Conservation (phyloP, 148 eudicot species). For the Vaccinium macrocarpon region DNA sequence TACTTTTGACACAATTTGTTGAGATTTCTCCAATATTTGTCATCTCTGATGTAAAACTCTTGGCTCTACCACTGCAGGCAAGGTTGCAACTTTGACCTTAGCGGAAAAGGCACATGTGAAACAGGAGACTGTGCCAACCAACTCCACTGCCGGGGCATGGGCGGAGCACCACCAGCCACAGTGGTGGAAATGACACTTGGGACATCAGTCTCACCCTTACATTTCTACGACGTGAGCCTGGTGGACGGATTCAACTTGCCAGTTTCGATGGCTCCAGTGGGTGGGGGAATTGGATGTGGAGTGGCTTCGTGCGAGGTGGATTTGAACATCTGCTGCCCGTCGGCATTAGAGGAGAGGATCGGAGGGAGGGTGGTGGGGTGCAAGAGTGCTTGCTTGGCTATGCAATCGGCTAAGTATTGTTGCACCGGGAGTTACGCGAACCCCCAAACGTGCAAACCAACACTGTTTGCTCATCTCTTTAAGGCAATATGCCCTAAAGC, state of each 20-base stretch:
- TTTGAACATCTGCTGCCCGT: constrained; percentile 72
- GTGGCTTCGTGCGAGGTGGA: constrained; percentile 68
- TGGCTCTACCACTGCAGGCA: constrained; percentile 23
- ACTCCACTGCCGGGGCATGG: constrained; percentile 58
- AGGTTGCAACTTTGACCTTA: constrained; percentile 56
- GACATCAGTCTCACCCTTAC: constrained; percentile 61
- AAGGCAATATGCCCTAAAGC: constrained; percentile 89
- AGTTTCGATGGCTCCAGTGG: constrained; percentile 69
- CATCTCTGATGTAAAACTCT: background rate
- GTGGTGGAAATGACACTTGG: constrained; percentile 91
- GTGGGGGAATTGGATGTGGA: constrained; percentile 77
- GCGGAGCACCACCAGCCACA: constrained; percentile 81
- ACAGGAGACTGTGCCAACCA: constrained; percentile 78
- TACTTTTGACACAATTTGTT: background rate
- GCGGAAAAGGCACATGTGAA: constrained; percentile 64
- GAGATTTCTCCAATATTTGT: background rate
- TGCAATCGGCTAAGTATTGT: constrained; percentile 65
- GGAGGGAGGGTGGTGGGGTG: constrained; percentile 71
- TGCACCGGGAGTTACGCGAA: constrained; percentile 63
- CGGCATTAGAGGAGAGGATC: constrained; percentile 58
- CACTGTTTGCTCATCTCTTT: constrained; percentile 59
- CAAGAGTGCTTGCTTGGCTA: constrained; percentile 84
- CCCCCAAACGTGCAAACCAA: constrained; percentile 76
- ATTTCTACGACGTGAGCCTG: constrained; percentile 86
- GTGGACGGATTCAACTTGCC: constrained; percentile 95